phyloP scores from a whole-genome alignment of 495 filamentous ascomycete species.

The Tuber aestivum region DNA sequence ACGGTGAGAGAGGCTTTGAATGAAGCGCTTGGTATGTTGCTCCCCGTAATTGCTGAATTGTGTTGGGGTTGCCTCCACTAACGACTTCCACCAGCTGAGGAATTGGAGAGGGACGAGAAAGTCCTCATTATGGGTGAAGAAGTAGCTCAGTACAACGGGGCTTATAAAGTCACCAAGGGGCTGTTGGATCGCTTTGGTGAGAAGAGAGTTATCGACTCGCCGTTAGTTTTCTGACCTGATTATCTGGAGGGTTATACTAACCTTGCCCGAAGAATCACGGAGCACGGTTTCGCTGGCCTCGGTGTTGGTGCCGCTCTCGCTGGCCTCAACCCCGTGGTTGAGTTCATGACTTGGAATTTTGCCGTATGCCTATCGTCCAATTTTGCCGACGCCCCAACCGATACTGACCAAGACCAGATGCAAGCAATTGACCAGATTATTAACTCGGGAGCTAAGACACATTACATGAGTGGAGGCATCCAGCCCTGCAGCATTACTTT shows the following conservation, averaged over 20 bases:
- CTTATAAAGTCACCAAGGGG: conserved; percentile 98
- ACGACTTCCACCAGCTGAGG: conserved; percentile 57
- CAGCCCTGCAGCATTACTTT: conserved; percentile 99
- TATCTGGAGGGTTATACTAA: conserved; percentile 10
- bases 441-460: conserved; percentile 98
- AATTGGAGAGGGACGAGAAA: conserved; percentile 88
- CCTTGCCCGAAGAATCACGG: conserved; percentile 61
- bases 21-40: conserved; percentile 63
- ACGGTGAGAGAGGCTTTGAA: conserved; percentile 96
- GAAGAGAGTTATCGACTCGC: conserved; percentile 94
- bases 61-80: conserved; percentile 9
- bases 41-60: conserved; percentile 11
- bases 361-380: conserved; percentile 48
- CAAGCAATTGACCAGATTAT: conserved; percentile 99
- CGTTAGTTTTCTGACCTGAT: conserved; percentile 42
- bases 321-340: conserved; percentile 78
- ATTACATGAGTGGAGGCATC: conserved; percentile 99
- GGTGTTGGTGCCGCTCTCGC: conserved; percentile 90
- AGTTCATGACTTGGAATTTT: conserved; percentile 99
- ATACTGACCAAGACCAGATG: conserved; percentile 52
- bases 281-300: conserved; percentile 88
- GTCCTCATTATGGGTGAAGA: conserved; percentile 95
- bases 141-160: conserved; percentile 98
- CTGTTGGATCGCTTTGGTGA: conserved; percentile 94
- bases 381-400: conserved; percentile 1